Evolutionary conservation across 345 rosid species (phyloP), one percentile per base, ranked within the genome.

Genomic region (Lepidium sativum): DNA sequence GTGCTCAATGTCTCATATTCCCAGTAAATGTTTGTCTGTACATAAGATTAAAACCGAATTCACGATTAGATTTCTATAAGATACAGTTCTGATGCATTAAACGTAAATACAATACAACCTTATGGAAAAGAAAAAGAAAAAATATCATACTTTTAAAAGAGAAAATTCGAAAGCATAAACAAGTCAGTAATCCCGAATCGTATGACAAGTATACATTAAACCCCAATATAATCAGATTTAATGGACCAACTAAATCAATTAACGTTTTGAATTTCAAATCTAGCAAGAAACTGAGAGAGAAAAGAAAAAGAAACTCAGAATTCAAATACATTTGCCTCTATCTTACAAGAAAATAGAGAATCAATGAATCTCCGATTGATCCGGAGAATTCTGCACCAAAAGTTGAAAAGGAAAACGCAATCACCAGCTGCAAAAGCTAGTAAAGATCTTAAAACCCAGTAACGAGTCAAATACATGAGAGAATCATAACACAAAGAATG

Each of bases 291-390:
- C 16, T 2, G 8, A 33, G 15, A 33, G 17, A n/a, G 6, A 7
- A 14, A 8, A 8, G 14, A 34, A 32, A 42, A 51, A 2, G 65
- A 42, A 39, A 63, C 27, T 54, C 49, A 6, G 33, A 57, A 56
- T 50, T 34, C 41, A 65, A 65, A 65, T 41, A 23, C 70, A 71
- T 71, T 71, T 64, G 75, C 16, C 39, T 37, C 20, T 7, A 16
- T 17, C 31, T 47, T 35, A 55, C 51, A 15, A 32, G 56, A n/a
- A 18, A 14, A 33, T 1, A 34, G n/a, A 37, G 6, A 58, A 58
- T 18, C 45, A 6, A 11, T 6, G 31, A 57, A 58, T 16, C 65
- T 61, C 63, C 48, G 56, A 63, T 15, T 47, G 56, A 63, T 63
- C 67, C 23, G 27, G 51, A 2, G 7, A 44, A 44, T 32, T 42